Evolutionary conservation across 805 yeast genomes (phyloP), one percentile per base, ranked within the genome.

Genomic region (Candida montana): DNA sequence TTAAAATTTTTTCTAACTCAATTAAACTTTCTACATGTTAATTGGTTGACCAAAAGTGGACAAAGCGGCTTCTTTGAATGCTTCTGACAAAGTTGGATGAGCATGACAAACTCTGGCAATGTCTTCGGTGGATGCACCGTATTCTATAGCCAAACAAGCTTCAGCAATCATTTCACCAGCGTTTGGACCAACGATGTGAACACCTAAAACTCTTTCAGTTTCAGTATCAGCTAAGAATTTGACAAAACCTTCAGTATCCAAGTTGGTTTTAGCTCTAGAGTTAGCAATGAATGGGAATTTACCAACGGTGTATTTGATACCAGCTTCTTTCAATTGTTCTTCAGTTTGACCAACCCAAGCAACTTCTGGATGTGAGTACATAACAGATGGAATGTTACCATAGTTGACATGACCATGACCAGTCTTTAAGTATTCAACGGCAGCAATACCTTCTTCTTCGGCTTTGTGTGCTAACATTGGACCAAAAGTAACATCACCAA

Each of bases 141-240:
- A 93, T 72, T 93, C 99, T 50, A 93, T 67, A 34, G 99, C 99
- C 63, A 93, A 77, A 53, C 96, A 95, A 50, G 89, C 97, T 74
- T 95, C 99, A 52, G 95, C 98, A 64, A 93, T 93, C 96, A 93
- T 87, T 75, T 93, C 99, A 71, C 99, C 99, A 46, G 99, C 99
- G 62, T 87, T 90, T 54, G 99, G 85, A 56, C 99, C 99, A 54
- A 90, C 83, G 64, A 93, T 91, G 73, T 93, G 99, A 48, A 85
- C 89, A 66, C 99, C 99, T 53, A 93, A 73, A 34, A 93, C 78
- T 68, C 99, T 81, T 71, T 93, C 95, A 49, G 99, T 91, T 70
- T 91, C 96, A 53, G 95, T 90, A 68, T 93, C 99, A 48, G 95
- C 90, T 52, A 93, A 65, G 62, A 93, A 80, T 75, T 93, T 93